Percentiles rank a stretch among this genome's conserved stretches.
Evolutionary conservation across 1,284 basidiomycete genomes (phyloP).

Genomic region (Mycosarcoma maydis): DNA sequence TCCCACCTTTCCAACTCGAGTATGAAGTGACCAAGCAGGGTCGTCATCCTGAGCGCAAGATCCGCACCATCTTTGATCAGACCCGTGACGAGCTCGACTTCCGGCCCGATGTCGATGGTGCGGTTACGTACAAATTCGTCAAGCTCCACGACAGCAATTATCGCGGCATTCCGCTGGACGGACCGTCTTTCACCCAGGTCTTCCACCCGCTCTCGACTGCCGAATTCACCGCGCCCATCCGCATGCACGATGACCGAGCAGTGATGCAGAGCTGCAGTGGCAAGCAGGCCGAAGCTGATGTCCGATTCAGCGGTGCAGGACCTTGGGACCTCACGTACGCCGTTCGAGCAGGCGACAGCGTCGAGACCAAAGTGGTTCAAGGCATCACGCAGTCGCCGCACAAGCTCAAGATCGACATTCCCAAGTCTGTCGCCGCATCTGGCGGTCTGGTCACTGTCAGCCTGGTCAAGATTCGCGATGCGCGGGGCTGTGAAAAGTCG

Average conservation of each 20-base stretch:
- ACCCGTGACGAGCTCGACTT: constrained; percentile 85
- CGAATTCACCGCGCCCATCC: constrained; percentile 51
- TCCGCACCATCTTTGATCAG: constrained; percentile 72
- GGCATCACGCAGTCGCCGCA: constrained; percentile 59
- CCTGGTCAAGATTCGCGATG: constrained; percentile 84
- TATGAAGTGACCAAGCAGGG: constrained; percentile 76
- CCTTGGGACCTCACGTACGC: constrained; percentile 64
- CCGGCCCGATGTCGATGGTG: constrained; percentile 86
- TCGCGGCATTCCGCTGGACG: constrained; percentile 70
- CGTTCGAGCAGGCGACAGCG: constrained; percentile 39
- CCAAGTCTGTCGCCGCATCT: constrained; percentile 72
- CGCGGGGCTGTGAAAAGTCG: constrained; percentile 83
- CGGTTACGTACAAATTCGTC: constrained; percentile 85
- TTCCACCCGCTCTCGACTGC: constrained; percentile 64
- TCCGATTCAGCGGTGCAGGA: constrained; percentile 57
- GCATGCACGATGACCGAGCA: constrained; percentile 37
- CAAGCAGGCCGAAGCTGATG: constrained; percentile 54
- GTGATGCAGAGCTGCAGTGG: constrained; percentile 64
- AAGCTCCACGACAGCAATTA: constrained; percentile 87
- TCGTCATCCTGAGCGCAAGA: constrained; percentile 67
- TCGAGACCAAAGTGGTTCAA: constrained; percentile 46
- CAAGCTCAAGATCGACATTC: constrained; percentile 66
- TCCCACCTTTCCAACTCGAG: constrained; percentile 87
- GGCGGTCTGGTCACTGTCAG: constrained; percentile 84
- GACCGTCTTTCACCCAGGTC: constrained; percentile 59